Base-by-base conservation (phyloP, 2,329 filamentous ascomycete species). In the Periglandula ipomoeae region DNA sequence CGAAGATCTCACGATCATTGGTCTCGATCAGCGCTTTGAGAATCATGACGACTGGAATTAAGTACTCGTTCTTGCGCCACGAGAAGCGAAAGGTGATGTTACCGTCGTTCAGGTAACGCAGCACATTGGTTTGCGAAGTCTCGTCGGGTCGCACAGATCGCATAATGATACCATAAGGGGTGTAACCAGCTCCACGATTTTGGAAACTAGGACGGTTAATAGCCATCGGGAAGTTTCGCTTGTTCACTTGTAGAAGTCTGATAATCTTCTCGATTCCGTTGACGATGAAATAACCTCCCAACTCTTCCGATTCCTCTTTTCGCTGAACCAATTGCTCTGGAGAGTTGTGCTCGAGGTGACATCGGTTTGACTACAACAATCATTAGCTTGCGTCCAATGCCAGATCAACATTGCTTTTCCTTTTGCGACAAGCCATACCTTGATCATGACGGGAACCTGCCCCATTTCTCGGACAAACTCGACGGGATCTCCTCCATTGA, bases 241-340 rank as follows among this genome's bases (percentile, higher is more conserved):
- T 82, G 63, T 89, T 89, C 53, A 97, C 80, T 55, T 95, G 84
- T 53, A 98, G 76, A 73, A 97, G 82, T 62, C 93, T 88, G 59
- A 97, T 89, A 50, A 97, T 81, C 72, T 96, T 97, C 67, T 98
- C 93, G 61, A 90, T 95, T 55, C 93, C 93, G 65, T 98, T 98
- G 60, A 98, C 87, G 59, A 98, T 82, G 63, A 97, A 98, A 67
- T 97, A 98, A 40, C 93, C 93, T 34, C 93, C 93, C 27, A 97
- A 70, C 67, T 98, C 93, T 67, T 98, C 93, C 0, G 90, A 87
- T 67, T 98, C 93, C 69, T 98, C 93, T 65, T 96, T 95, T 52
- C 82, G 81, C 54, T 85, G 76, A 26, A 97, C 89, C 15, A 98
- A 76, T 59, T 86, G 76, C 10, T 84, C 84, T 0, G 93, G 93